Base-by-base conservation (phyloP, 2,329 filamentous ascomycete species). In the Lachnum nothofagi region DNA sequence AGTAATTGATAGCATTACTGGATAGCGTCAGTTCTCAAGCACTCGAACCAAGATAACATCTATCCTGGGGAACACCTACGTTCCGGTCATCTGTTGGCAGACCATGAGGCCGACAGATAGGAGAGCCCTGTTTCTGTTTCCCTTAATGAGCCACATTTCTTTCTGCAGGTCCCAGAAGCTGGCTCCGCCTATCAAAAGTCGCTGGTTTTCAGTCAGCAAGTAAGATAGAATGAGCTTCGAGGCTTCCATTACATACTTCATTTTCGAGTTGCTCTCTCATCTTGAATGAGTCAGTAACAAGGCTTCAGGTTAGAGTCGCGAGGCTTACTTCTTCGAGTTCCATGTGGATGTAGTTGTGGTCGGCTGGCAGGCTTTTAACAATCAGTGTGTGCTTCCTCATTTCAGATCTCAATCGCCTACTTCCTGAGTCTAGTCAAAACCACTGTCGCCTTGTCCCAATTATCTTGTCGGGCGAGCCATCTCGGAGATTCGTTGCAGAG, bases 11-110 rank as follows among this genome's bases (percentile, higher is more conserved):
- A 1, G 72, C 71, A 16, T 78, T 73, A 52, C 76, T 77, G 38
- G 66, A 31, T 8, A 27, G 8, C 3, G 9, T 23, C 56, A 12
- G 53, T 42, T 39, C 17, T 2, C 20, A 5, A 12, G 53, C 41
- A 35, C 17, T 2, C 20, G 3, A 20, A 23, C 17, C 10, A 4
- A 10, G 1, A 16, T 10, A 8, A 5, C 19, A 16, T 4, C 35
- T 27, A 17, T n/a, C 10, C 8, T 41, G 29, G 25, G 9, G 10
- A 35, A 37, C 8, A 33, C 56, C 34, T 56, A 61, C 44, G 61
- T 63, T 63, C 82, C 83, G 0, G 83, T 87, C 78, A 87, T 84
- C 63, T 64, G 83, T 64, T 88, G 84, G 64, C 81, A 86, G 33
- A 86, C 69, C 83, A 75, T 79, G 29, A 74, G 67, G 12, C 65